Conservation (phyloP, 2,329 filamentous ascomycete species). For the Colletotrichum phormii region DNA sequence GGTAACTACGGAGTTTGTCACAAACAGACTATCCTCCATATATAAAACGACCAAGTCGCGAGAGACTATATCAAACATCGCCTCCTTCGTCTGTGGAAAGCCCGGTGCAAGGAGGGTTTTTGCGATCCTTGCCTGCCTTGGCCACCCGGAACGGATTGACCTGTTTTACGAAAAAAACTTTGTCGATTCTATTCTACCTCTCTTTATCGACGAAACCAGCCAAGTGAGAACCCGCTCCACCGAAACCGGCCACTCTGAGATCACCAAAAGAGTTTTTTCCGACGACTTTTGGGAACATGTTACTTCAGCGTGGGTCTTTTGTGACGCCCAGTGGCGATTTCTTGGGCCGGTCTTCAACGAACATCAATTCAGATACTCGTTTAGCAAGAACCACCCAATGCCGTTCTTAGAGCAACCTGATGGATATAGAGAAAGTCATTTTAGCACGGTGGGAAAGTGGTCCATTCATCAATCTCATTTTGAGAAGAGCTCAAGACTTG, state of each 20-base stretch:
- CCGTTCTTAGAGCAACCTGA: neutral
- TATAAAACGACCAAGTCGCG: fast-evolving
- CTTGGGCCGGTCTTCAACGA: neutral
- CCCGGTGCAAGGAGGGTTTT: neutral
- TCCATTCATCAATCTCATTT: neutral
- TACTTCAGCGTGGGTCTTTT: neutral
- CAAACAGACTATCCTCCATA: neutral
- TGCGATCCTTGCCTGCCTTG: neutral
- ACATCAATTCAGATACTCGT: neutral
- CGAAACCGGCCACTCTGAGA: neutral
- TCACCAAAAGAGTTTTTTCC: neutral
- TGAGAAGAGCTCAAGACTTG: neutral
- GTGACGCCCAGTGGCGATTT: neutral
- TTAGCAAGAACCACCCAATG: neutral
- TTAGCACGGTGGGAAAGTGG: neutral
- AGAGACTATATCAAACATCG: neutral
- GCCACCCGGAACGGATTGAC: neutral
- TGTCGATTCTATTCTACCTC: neutral
- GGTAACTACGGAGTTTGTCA: neutral
- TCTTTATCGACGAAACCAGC: neutral
- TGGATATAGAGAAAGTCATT: neutral
- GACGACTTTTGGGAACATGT: neutral
- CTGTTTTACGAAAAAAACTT: neutral
- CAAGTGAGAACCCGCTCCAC: neutral
- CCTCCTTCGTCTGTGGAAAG: neutral